Evolutionary conservation across 2,329 filamentous ascomycete species (phyloP).

Genomic region (Remersonia thermophila): DNA sequence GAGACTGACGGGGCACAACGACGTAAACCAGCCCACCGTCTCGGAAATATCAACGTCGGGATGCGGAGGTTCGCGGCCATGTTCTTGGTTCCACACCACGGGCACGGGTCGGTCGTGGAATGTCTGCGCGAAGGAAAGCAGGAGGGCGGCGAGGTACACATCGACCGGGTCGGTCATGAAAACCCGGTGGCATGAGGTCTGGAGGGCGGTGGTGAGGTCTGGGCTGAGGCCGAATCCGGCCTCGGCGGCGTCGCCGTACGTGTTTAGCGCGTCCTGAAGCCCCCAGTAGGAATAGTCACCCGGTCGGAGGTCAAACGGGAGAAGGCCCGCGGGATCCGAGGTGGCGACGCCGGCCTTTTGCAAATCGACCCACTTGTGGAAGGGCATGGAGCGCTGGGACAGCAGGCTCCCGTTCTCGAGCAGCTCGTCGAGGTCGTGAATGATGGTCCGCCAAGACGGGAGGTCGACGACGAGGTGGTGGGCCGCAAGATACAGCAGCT

Average conservation of each 20-base stretch:
- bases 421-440: slow-evolving; percentile 38
- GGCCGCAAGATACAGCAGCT: slow-evolving; percentile 36
- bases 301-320: slow-evolving; percentile 29
- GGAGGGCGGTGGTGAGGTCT: slow-evolving; percentile 31
- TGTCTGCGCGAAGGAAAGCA: slow-evolving; percentile 42
- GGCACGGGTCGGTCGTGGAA: slow-evolving; percentile 41
- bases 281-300: slow-evolving; percentile 38
- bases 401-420: slow-evolving; percentile 31
- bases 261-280: slow-evolving; percentile 30
- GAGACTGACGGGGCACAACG: slow-evolving; percentile 39
- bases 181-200: slow-evolving; percentile 30
- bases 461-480: slow-evolving; percentile 41
- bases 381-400: slow-evolving; percentile 34
- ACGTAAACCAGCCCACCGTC: slow-evolving; percentile 50
- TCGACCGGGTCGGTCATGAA: slow-evolving; percentile 41
- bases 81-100: slow-evolving; percentile 42
- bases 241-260: slow-evolving; percentile 31
- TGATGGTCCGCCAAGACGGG: slow-evolving; percentile 37
- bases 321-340: slow-evolving; percentile 17
- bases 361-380: slow-evolving; percentile 37
- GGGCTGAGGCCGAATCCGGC: slow-evolving; percentile 31
- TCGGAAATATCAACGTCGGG: slow-evolving; percentile 38
- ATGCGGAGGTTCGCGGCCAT: slow-evolving; percentile 33
- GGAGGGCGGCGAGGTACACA: slow-evolving; percentile 39
- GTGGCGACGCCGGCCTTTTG: slow-evolving; percentile 28